Evolutionary conservation across 305 asterid genomes (phyloP).

Genomic region (Ruellia speciosa): DNA sequence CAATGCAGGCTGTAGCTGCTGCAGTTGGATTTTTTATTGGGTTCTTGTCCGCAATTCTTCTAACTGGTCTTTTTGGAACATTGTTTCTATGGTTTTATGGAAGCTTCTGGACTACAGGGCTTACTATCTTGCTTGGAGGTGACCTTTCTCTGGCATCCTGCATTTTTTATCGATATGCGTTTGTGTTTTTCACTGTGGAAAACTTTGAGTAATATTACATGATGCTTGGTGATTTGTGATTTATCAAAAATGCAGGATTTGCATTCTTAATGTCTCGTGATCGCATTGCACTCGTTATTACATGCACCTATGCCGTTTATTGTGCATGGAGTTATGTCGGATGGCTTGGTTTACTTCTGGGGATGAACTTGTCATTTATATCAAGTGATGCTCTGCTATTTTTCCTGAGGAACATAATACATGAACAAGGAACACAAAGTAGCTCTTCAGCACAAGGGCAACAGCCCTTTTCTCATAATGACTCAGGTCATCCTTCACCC

Average conservation of each 20-base stretch:
- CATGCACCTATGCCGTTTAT: conserved; percentile 59
- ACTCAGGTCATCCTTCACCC: conserved; percentile 39
- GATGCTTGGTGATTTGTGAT: conserved; percentile 17
- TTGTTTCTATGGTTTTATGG: conserved; percentile 70
- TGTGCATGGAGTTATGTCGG: conserved; percentile 79
- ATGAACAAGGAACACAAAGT: conserved; percentile 46
- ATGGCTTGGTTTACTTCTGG: conserved; percentile 61
- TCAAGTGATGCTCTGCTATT: conserved; percentile 73
- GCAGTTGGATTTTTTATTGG: conserved; percentile 59
- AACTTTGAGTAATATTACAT: conserved; percentile 16
- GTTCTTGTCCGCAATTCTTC: conserved; percentile 44
- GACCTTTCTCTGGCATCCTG: conserved; percentile 22
- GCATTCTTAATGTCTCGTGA: conserved; percentile 48
- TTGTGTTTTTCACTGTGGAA: neutral
- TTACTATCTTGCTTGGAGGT: conserved; percentile 65
- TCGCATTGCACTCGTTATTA: conserved; percentile 58
- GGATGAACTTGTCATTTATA: conserved; percentile 72
- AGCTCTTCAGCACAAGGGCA: conserved; percentile 55
- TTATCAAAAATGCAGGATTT: conserved; percentile 53
- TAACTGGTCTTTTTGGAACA: conserved; percentile 39
- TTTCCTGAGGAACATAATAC: conserved; percentile 52
- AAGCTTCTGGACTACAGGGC: conserved; percentile 78
- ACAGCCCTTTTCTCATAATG: conserved; percentile 37
- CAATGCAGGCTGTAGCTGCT: conserved; percentile 55
- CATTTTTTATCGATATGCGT: conserved; percentile 13